These are phyloP conservation scores for Oidium heveae DNA, from an alignment of 2,329 filamentous ascomycete genomes.

Conservation along the genomic window DNA sequence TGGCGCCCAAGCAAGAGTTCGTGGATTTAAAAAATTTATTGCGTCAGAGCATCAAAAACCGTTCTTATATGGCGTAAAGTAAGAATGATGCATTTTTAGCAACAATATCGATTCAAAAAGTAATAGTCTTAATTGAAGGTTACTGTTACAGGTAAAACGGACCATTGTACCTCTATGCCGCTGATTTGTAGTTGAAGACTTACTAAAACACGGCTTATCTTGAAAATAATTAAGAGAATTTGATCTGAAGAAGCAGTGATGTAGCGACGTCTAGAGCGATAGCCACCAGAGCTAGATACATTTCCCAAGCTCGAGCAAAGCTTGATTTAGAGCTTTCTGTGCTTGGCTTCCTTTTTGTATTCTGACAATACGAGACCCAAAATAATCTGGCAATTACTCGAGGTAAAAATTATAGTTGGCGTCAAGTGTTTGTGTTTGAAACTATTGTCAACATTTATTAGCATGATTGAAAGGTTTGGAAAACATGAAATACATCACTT, in stretches of 20 bases:
- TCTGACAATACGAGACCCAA: too few relatives aligned
- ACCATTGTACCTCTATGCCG: neutral
- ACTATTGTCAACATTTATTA: neutral
- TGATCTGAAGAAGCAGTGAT: too few relatives aligned
- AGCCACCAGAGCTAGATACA: neutral
- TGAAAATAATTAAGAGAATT: too few relatives aligned
- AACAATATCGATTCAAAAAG: neutral
- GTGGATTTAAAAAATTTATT: too few relatives aligned
- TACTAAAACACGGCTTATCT: too few relatives aligned
- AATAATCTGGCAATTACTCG: neutral
- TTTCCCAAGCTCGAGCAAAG: neutral
- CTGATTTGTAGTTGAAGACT: too few relatives aligned
- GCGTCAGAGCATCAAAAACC: too few relatives aligned
- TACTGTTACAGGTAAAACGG: neutral
- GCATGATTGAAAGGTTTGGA: neutral
- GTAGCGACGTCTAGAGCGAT: neutral
- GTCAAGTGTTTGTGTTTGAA: neutral
- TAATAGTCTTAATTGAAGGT: neutral
- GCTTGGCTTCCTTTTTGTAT: neutral
- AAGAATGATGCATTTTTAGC: neutral
- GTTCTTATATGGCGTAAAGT: neutral
- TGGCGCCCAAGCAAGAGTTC: too few relatives aligned
- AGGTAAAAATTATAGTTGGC: neutral
- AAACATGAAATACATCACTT: too few relatives aligned
- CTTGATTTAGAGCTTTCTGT: neutral